Evolutionary conservation across 768 basidiomycete species (phyloP).

Genomic region (Boletus tylopilopsis): DNA sequence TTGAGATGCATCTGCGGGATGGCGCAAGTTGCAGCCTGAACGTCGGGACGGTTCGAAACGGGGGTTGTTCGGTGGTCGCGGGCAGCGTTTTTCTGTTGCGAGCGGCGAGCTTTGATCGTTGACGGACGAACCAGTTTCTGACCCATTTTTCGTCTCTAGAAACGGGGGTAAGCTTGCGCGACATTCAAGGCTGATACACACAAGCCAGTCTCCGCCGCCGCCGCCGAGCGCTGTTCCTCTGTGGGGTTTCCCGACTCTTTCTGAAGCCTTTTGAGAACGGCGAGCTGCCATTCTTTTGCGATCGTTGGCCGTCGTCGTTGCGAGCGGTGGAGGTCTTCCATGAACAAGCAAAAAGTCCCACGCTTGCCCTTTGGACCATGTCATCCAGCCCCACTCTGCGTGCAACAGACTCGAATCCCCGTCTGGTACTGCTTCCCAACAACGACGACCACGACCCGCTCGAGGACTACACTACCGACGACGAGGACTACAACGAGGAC

Average conservation of each 20-base stretch:
- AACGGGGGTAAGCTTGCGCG: conserved; percentile 6
- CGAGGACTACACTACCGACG: conserved; percentile 39
- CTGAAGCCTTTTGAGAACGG: conserved; percentile 25
- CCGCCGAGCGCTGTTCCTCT: conserved; percentile 17
- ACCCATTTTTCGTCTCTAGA: conserved; percentile 29
- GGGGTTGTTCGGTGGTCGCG: background rate
- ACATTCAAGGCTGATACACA: conserved; percentile 17
- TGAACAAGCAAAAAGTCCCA: too few relatives aligned
- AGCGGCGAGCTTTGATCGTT: conserved; percentile 19
- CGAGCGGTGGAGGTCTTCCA: background rate
- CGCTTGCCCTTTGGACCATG: too few relatives aligned
- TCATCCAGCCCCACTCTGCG: too few relatives aligned
- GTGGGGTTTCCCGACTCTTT: conserved; percentile 22
- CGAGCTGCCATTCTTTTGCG: conserved; percentile 29
- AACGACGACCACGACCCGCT: conserved; percentile 38
- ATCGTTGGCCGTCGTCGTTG: conserved; percentile 11
- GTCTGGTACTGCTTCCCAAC: conserved; percentile 62
- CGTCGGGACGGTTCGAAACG: conserved; percentile 6
- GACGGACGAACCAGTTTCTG: conserved; percentile 29
- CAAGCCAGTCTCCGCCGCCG: conserved; percentile 28
- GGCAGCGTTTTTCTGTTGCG: conserved; percentile 7
- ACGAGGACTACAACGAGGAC: conserved; percentile 39
- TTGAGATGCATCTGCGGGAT: conserved; percentile 5
- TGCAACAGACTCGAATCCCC: conserved; percentile 38
- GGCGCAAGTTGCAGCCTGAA: conserved; percentile 17